Evolutionary conservation across 495 filamentous ascomycete genomes (phyloP), one percentile per base, ranked within the genome.

Genomic region (Xylaria curta): DNA sequence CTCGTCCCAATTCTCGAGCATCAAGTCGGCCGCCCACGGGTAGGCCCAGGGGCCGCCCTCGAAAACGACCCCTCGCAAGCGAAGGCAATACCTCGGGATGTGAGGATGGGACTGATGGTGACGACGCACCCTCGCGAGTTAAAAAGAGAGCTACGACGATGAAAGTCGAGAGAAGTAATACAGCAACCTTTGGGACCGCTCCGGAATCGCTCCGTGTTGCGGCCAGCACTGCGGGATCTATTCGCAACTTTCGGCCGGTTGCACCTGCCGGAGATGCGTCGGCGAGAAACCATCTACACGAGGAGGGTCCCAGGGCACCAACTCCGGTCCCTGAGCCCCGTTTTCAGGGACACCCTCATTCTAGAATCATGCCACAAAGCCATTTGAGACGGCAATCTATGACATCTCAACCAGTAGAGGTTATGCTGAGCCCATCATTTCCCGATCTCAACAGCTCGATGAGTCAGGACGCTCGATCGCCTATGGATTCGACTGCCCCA

Each of bases 171-270:
- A 89, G 90, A 82, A 90, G 86, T 49, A 89, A 88, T 38, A 91
- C 89, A 58, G 86, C 89, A 7, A 87, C 91, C 7, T 89, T 96
- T 75, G 92, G 90, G 53, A 85, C 88, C 36, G 89, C 89, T 59
- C 87, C 90, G 24, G 92, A 93, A 47, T 97, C 94, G 8, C 83
- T 97, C n/a, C 87, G 94, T 66, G 93, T 97, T 13, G 90, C 92
- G 73, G 94, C 94, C 24, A 96, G 93, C 78, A 95, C 93, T 19
- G 89, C 94, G 40, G 93, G 93, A 21, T 97, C 94, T 9, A 86
- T 97, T 69, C 92, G 94, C n/a, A 89, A 91, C 54, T 92, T 97
- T 80, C 88, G 93, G 67, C 94, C 94, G 9, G 88, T 92, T 40
- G 87, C 90, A 9, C 80, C 88, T 24, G 88, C 88, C 40, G 87